Evolutionary conservation across 2,329 filamentous ascomycete genomes (phyloP).

Genomic region (Fusarium tanahbumbuense): DNA sequence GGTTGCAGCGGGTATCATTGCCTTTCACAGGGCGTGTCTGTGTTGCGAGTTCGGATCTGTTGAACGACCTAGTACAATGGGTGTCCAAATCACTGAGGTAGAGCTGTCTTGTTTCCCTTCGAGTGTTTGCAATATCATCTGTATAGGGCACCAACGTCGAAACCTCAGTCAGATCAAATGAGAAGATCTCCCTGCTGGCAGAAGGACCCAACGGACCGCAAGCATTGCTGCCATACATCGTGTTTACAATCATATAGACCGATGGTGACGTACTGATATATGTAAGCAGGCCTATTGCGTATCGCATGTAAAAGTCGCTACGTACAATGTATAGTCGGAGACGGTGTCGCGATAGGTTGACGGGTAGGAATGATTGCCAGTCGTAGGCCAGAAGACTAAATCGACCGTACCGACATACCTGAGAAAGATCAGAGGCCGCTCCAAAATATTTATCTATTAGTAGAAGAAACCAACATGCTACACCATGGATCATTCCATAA

Average conservation of each 20-base stretch:
- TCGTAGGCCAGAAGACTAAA: neutral
- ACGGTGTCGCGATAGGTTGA: neutral
- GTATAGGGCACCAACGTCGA: neutral
- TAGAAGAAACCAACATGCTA: neutral
- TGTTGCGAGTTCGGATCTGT: neutral
- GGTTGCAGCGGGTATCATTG: neutral
- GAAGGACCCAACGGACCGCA: neutral
- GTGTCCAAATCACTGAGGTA: neutral
- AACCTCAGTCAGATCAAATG: neutral
- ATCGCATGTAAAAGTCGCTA: neutral
- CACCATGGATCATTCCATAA: neutral
- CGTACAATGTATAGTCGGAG: neutral
- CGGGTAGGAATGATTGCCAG: neutral
- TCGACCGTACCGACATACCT: neutral
- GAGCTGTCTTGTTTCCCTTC: neutral
- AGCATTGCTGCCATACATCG: neutral
- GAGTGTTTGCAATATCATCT: neutral
- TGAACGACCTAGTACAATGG: neutral
- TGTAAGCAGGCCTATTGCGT: neutral
- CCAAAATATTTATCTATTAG: neutral
- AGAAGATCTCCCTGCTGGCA: neutral
- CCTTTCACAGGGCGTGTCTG: neutral
- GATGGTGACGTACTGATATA: neutral
- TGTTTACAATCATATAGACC: neutral
- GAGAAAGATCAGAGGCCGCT: neutral